phyloP scores from a whole-genome alignment of 768 basidiomycete genomes.

The Dioszegia hungarica region DNA sequence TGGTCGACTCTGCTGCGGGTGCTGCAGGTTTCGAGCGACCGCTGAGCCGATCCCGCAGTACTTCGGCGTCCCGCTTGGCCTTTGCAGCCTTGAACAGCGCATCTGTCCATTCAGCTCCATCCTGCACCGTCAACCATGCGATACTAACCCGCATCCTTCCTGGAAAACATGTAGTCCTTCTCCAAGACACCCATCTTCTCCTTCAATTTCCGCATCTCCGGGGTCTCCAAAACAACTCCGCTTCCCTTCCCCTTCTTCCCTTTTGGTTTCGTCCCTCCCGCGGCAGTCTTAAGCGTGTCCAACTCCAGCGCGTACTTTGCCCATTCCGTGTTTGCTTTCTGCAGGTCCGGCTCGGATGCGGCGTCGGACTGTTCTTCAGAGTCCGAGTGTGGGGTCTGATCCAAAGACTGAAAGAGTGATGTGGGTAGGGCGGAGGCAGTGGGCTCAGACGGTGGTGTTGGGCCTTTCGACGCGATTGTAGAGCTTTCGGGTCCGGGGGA shows the following conservation, averaged over 20 bases:
- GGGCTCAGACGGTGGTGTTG: too few relatives aligned
- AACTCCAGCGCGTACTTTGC: slow-evolving; percentile 28
- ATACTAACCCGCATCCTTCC: slow-evolving; percentile 40
- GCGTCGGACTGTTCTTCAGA: slow-evolving; percentile 6
- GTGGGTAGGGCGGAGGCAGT: not conserved
- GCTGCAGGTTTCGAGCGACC: slow-evolving; percentile 4
- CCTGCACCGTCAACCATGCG: not conserved
- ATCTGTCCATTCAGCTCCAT: slow-evolving; percentile 19
- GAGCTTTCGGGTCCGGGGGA: not conserved
- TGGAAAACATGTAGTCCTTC: slow-evolving; percentile 47
- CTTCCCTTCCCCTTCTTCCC: slow-evolving; percentile 31
- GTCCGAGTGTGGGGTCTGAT: not conserved
- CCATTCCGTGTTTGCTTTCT: slow-evolving; percentile 36
- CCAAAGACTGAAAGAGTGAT: slow-evolving; percentile 29
- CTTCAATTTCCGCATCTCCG: slow-evolving; percentile 33
- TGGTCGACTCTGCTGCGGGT: not conserved
- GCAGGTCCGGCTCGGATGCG: slow-evolving; percentile 23
- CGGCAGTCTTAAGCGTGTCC: slow-evolving; percentile 21
- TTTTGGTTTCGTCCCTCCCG: slow-evolving; percentile 13
- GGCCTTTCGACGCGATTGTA: not conserved
- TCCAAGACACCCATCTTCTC: slow-evolving; percentile 38
- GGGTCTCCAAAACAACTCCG: slow-evolving; percentile 32
- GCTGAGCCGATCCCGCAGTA: slow-evolving; percentile 24
- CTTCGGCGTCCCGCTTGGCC: slow-evolving; percentile 27
- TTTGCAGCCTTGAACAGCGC: slow-evolving; percentile 27